Evolutionary conservation across 257 asterid genomes (phyloP).

Genomic region (Solanum lycopersicoides): DNA sequence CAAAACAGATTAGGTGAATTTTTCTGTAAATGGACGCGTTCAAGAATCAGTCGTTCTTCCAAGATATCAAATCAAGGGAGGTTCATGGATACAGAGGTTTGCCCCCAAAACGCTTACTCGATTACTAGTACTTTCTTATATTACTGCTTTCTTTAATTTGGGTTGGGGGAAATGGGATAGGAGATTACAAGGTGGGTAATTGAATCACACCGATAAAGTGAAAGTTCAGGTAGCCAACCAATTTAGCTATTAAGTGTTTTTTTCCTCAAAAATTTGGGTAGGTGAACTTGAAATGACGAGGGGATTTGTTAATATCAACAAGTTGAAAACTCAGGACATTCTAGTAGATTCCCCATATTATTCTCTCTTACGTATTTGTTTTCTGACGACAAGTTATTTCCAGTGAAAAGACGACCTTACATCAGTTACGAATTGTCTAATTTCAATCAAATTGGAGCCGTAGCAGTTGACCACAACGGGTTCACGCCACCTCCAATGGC

Average conservation of each 20-base stretch:
- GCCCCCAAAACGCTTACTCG: background rate
- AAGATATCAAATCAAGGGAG: constrained; percentile 67
- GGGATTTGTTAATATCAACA: background rate
- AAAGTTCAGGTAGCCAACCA: background rate
- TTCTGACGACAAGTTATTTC: background rate
- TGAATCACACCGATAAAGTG: background rate
- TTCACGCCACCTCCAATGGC: constrained; percentile 81
- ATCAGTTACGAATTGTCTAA: constrained; percentile 17
- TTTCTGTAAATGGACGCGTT: constrained; percentile 26
- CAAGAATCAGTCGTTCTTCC: constrained; percentile 48
- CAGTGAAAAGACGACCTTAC: constrained; percentile 66
- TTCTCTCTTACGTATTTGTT: background rate
- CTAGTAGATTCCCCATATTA: background rate
- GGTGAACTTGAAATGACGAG: background rate
- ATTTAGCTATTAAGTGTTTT: background rate
- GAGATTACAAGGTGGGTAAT: background rate
- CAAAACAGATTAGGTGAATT: background rate
- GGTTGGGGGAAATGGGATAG: background rate
- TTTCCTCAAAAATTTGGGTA: background rate
- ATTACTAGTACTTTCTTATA: background rate
- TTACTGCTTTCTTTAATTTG: background rate
- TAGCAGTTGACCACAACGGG: constrained; percentile 53
- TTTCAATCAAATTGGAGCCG: constrained; percentile 47
- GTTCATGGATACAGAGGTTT: constrained; percentile 81
- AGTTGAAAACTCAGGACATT: background rate